These are phyloP conservation scores for Ramaria rubella DNA, from an alignment of 768 basidiomycete species.

Conservation along the genomic window DNA sequence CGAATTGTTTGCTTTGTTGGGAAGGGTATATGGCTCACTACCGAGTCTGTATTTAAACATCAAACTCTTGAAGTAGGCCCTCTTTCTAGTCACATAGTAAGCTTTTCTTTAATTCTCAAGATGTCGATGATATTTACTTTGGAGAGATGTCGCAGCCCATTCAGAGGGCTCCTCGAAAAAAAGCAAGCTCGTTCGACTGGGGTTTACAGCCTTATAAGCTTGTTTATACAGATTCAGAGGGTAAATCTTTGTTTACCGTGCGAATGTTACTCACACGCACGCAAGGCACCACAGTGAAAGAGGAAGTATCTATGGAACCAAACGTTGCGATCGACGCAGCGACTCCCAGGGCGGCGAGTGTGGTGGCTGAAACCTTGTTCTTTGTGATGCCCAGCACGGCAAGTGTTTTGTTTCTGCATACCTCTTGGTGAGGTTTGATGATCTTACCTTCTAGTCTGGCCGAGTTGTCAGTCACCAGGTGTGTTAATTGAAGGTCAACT, in stretches of 20 bases:
- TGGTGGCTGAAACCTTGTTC: conserved; percentile 53
- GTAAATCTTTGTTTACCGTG: conserved; percentile 9
- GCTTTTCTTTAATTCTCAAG: not conserved
- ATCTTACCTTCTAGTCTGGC: conserved; percentile 37
- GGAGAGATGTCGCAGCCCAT: conserved; percentile 7
- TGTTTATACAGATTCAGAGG: conserved; percentile 25
- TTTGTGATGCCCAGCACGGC: conserved; percentile 66
- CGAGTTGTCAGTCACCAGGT: conserved; percentile 70
- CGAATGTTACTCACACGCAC: conserved; percentile 9
- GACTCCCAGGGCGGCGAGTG: not conserved
- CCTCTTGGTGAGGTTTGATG: not conserved
- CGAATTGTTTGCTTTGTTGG: conserved; percentile 75
- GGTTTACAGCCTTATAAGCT: conserved; percentile 50
- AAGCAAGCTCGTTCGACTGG: conserved; percentile 18
- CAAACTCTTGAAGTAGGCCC: conserved; percentile 13
- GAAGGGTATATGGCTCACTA: conserved; percentile 50
- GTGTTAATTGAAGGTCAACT: conserved; percentile 13
- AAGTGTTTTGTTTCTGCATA: not conserved
- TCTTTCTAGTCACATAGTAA: not conserved
- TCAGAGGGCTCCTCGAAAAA: conserved; percentile 7
- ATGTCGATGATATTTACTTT: not conserved
- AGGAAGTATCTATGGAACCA: not conserved
- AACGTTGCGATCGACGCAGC: not conserved
- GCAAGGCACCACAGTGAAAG: not conserved
- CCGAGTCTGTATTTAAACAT: conserved; percentile 32